Evolutionary conservation across 805 yeast species (phyloP).

Genomic region (Metschnikowia shivogae): DNA sequence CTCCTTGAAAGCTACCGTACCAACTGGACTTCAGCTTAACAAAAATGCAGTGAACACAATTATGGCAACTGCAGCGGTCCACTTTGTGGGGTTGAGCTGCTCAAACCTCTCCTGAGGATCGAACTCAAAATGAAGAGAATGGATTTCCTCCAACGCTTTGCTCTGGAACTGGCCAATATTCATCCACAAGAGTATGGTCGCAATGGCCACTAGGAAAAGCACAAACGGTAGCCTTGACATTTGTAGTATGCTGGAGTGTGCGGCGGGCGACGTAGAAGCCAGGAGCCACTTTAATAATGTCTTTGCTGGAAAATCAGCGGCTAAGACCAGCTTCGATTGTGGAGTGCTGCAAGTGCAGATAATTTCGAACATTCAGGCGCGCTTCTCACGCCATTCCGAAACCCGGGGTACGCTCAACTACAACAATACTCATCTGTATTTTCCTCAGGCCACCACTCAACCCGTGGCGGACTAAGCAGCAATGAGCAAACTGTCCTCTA

Average conservation of each 20-base stretch:
- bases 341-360: not conserved
- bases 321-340: not conserved
- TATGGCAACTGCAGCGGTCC: constrained; percentile 9
- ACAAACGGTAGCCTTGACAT: not conserved
- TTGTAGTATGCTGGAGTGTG: not conserved
- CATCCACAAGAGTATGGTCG: not conserved
- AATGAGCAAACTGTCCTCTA: not conserved
- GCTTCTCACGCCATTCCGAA: not conserved
- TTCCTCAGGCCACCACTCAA: not conserved
- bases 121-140: constrained; percentile 10
- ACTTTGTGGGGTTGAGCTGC: constrained; percentile 10
- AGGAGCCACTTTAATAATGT: too few species aligned
- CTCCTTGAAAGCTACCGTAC: not conserved
- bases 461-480: not conserved
- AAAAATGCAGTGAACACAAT: constrained; percentile 8
- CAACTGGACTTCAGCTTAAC: not conserved
- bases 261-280: too few species aligned
- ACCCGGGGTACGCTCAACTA: constrained; percentile 1
- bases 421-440: not conserved
- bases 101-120: constrained; percentile 14
- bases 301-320: too few species aligned
- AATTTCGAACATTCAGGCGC: not conserved
- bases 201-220: not conserved
- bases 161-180: not conserved
- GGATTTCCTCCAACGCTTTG: not conserved